Base-by-base conservation (phyloP, 2,329 filamentous ascomycete genomes). In the Raffaelea ambrosiae region DNA sequence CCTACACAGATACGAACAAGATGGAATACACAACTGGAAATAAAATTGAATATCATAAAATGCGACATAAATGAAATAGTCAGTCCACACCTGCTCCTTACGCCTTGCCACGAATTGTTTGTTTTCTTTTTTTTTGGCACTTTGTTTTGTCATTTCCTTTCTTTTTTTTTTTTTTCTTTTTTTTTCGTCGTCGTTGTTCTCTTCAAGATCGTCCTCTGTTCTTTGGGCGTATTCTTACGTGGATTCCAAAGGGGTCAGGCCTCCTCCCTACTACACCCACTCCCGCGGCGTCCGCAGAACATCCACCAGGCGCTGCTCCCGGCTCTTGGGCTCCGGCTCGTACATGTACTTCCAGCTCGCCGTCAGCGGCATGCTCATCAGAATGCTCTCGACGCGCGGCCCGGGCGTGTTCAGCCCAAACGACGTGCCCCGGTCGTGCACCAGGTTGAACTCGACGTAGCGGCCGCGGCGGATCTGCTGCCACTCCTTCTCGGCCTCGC, bases 361-460 rank as follows among this genome's bases (percentile, higher is more conserved):
- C 14, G 91, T 97, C 55, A 95, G 72, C 5, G 93, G 93, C 63
- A 98, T 70, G 67, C 88, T 96, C 89, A 98, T 97, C 55, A 98
- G 69, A 50, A 98, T 98, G 65, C 90, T 96, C 74, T 98, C 93
- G 3, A 98, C 83, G 52, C 93, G 78, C 5, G 90, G 86, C 39
- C 88, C 88, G 0, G 93, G 93, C 0, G 91, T 95, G 61, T 93
- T 93, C 54, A 98, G 71, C 2, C 93, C 93, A 65, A 98, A 98
- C 8, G 86, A 83, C 2, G 93, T 98, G 3, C 93, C 93, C 22
- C 93, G 81, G 69, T 98, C 93, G 67, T 98, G 90, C 48, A 98
- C 88, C 35, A 98, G 76, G 68, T 98, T 98, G 68, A 98, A 98
- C 68, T 98, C 93, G 53, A 98, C 93, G 63, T 98, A 98, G 59